phyloP scores from a whole-genome alignment of 2,329 filamentous ascomycete species.

The Colletotrichum lini region DNA sequence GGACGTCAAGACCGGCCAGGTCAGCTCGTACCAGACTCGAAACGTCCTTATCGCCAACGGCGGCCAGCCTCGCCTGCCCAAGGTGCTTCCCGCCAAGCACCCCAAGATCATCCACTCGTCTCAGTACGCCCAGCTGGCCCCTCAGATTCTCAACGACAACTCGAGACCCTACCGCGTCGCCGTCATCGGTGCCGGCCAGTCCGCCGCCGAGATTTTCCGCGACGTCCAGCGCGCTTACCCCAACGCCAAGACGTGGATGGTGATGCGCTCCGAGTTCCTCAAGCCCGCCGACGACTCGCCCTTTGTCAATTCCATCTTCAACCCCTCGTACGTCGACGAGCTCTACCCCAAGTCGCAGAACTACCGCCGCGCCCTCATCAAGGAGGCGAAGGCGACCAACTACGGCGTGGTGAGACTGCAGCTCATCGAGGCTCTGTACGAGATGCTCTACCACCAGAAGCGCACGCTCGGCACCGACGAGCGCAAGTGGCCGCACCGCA shows the following conservation, averaged over 20 bases:
- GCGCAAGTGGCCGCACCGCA: conserved; percentile 84
- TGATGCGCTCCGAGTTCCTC: conserved; percentile 88
- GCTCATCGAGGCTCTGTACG: conserved; percentile 90
- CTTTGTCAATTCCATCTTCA: conserved; percentile 98
- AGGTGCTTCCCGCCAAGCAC: conserved; percentile 76
- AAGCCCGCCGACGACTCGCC: conserved; percentile 95
- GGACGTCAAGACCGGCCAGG: conserved; percentile 70
- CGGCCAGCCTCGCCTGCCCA: conserved; percentile 78
- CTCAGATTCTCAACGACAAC: conserved; percentile 70
- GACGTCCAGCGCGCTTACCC: conserved; percentile 88
- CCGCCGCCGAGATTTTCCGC: conserved; percentile 94
- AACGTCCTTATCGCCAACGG: conserved; percentile 76
- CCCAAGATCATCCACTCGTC: conserved; percentile 90
- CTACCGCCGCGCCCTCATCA: conserved; percentile 72
- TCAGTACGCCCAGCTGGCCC: conserved; percentile 79
- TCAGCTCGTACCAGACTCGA: conserved; percentile 68
- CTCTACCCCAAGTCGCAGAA: conserved; percentile 78
- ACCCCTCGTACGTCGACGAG: conserved; percentile 82
- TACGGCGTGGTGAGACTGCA: conserved; percentile 95
- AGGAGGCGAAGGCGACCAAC: conserved; percentile 86
- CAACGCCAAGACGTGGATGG: conserved; percentile 80
- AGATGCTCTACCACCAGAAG: conserved; percentile 88
- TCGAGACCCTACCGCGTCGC: conserved; percentile 79
- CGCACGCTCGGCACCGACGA: conserved; percentile 79
- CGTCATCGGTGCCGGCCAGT: conserved; percentile 91